Percentiles rank a stretch among this genome's conserved stretches.
These are phyloP conservation scores for Naganishia randhawae DNA, from an alignment of 768 basidiomycete species.

Conservation along the genomic window DNA sequence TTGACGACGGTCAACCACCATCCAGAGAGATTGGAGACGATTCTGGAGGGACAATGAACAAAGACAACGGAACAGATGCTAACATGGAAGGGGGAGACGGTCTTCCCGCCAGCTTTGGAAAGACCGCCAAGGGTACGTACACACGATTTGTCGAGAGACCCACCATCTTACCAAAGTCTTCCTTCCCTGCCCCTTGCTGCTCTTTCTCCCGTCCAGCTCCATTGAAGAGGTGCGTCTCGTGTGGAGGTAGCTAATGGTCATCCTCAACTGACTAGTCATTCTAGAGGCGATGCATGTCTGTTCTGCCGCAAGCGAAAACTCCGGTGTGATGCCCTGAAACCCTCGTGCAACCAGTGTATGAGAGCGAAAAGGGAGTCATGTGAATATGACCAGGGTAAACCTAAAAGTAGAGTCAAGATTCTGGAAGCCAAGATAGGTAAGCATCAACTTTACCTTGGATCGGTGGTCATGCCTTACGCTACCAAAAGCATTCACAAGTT, in stretches of 20 bases:
- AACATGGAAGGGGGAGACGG: constrained; percentile 5
- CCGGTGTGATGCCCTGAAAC: constrained; percentile 34
- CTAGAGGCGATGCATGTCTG: constrained; percentile 14
- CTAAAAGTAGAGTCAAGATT: constrained; percentile 19
- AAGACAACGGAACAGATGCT: constrained; percentile 8
- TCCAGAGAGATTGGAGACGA: too few relatives aligned
- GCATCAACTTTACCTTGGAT: neutral
- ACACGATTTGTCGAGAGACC: neutral
- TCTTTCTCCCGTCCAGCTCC: neutral
- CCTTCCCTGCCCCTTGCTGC: neutral
- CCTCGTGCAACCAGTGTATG: constrained; percentile 16
- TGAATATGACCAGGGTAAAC: constrained; percentile 20
- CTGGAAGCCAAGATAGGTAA: constrained; percentile 27
- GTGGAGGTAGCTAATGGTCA: neutral
- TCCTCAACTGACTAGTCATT: neutral
- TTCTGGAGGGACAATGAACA: too few relatives aligned
- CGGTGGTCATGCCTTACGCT: neutral
- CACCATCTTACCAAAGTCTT: neutral
- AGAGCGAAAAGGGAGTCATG: constrained; percentile 12
- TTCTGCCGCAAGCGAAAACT: constrained; percentile 41
- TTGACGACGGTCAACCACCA: too few relatives aligned
- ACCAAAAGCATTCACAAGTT: neutral
- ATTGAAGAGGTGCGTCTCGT: neutral
- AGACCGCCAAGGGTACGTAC: constrained; percentile 6
- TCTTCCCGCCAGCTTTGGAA: constrained; percentile 9